phyloP scores from a whole-genome alignment of 768 basidiomycete genomes.

The Lentinula sp. region DNA sequence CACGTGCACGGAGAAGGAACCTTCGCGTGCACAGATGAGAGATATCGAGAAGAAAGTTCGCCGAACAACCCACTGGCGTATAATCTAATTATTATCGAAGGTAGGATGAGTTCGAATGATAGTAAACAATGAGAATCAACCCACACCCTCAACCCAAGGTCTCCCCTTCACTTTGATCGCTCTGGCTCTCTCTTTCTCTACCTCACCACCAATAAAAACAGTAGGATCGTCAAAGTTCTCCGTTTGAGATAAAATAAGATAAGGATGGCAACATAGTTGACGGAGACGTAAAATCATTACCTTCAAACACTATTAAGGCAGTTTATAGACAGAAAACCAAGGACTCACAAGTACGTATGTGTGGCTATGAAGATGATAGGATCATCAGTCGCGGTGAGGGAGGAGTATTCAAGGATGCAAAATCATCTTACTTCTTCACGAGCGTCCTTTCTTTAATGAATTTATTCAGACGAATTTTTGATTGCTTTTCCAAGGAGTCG shows the following conservation, averaged over 20 bases:
- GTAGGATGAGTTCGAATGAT: not conserved
- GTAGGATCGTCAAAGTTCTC: conserved; percentile 47
- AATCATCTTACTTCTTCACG: conserved; percentile 54
- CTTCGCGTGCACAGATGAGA: conserved; percentile 10
- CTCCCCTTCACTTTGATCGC: conserved; percentile 43
- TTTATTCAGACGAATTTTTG: conserved; percentile 49
- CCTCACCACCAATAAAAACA: conserved; percentile 36
- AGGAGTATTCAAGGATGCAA: not conserved
- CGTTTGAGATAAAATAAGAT: conserved; percentile 52
- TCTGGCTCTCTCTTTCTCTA: conserved; percentile 52
- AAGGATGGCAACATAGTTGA: conserved; percentile 69
- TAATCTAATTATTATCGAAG: not conserved
- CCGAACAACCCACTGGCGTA: not conserved
- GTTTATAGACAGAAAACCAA: not conserved
- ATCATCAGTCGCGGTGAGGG: not conserved
- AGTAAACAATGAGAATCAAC: not conserved
- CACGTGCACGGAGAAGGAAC: conserved; percentile 43
- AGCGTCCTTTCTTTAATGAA: conserved; percentile 62
- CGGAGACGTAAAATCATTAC: conserved; percentile 73
- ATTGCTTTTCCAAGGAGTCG: conserved; percentile 47
- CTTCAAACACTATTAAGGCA: conserved; percentile 18
- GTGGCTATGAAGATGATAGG: conserved; percentile 28
- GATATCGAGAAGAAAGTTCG: not conserved
- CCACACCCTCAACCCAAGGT: conserved; percentile 34
- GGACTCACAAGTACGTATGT: conserved; percentile 36